Base-by-base conservation (phyloP, 352 stramenopile species). In the Globisporangium heterothallicum region DNA sequence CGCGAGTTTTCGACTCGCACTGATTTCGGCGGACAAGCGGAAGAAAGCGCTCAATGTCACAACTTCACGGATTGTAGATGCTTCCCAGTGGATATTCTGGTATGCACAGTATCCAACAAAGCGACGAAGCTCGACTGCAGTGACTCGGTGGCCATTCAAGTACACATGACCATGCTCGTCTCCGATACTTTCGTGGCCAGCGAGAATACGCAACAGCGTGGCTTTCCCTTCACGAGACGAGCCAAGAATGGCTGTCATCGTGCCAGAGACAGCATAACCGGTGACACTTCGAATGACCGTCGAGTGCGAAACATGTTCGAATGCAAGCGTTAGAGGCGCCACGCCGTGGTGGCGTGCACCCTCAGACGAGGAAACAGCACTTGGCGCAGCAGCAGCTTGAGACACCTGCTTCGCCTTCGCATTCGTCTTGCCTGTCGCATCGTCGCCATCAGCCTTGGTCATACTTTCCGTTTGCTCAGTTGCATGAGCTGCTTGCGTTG, bases 11-110 rank as follows among this genome's bases (percentile, higher is more conserved):
- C 45, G 27, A 35, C 32, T 58, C 14, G 22, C 40, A 12, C 36
- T 49, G 19, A 64, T 30, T 8, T 42, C 30, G 30, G 26, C 21
- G 22, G 57, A 44, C 24, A 59, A 43, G 26, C 84, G 63, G 25
- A 96, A 41, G 32, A 73, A 69, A 6, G 84, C 84, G 40, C 69
- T 87, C 51, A 96, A 96, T 14, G 59, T 52, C 25, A 96, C 81
- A 12, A 78, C 74, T 51, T 96, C 87, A 22, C 81, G 64, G 67
- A 73, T 21, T 85, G 70, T 61, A 12, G 46, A 42, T 25, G 34
- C 30, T 26, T 51, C 55, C 55, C 55, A 61, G 41, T 56, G 29
- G 19, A 68, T 73, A 47, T 91, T 80, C 49, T 87, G 78, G 55
- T 90, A 80, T 27, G 52, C 42, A 21, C 55, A 64, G 76, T 73